Percentiles rank a stretch among this genome's conserved stretches.
These are phyloP conservation scores for Senecio squalidus DNA, from an alignment of 140 eudicot species.

Conservation along the genomic window DNA sequence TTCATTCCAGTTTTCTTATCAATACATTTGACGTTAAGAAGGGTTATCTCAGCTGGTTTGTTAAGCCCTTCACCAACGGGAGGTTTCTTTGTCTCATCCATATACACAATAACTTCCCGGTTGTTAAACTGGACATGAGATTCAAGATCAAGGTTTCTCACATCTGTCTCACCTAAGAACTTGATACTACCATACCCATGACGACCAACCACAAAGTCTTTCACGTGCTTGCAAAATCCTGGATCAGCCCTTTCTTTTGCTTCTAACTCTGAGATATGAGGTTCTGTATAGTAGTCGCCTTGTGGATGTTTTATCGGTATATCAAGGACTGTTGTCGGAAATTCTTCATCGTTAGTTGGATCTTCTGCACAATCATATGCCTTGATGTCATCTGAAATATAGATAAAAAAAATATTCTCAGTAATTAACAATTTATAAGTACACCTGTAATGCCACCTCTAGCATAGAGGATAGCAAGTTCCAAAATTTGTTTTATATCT, in stretches of 20 bases:
- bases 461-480: no score
- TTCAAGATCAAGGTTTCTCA: conserved; percentile 53
- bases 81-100: conserved; percentile 56
- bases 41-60: conserved; percentile 70
- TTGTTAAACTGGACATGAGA: conserved; percentile 41
- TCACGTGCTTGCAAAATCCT: conserved; percentile 56
- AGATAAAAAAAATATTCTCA: neutral
- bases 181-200: conserved; percentile 64
- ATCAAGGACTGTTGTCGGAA: conserved; percentile 13
- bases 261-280: conserved; percentile 43
- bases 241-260: conserved; percentile 48
- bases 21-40: conserved; percentile 57
- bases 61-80: conserved; percentile 71
- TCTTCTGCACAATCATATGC: neutral
- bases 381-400: conserved; percentile 1
- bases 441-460: no score
- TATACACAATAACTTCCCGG: conserved; percentile 56
- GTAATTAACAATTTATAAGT: no score
- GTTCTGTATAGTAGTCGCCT: conserved; percentile 60
- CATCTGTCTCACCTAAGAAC: conserved; percentile 65
- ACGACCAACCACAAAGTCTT: conserved; percentile 67
- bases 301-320: conserved; percentile 39
- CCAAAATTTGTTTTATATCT: no score
- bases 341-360: conserved; percentile 10
- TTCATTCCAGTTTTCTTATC: conserved; percentile 51